Evolutionary conservation across 108 stramenopile species (phyloP).

Genomic region (Thalassiosira profunda): DNA sequence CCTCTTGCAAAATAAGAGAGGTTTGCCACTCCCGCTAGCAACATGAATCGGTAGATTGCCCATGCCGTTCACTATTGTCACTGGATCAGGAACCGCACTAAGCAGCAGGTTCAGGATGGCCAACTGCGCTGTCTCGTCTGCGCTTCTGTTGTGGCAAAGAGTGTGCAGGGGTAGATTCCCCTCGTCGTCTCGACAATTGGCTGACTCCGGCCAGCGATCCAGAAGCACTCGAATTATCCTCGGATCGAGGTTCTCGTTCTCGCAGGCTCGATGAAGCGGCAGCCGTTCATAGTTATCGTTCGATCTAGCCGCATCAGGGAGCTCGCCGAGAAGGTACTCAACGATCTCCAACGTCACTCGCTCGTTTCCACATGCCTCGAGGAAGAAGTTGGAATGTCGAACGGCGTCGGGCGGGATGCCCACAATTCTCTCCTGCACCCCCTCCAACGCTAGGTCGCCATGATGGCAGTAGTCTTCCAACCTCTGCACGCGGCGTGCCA

Average conservation of each 20-base stretch:
- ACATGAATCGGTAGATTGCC: slow-evolving; percentile 6
- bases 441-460: too few species aligned
- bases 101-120: background rate
- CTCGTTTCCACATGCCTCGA: background rate
- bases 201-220: background rate
- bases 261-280: background rate
- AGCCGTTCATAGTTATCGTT: background rate
- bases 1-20: background rate
- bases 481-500: too few species aligned
- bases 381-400: background rate
- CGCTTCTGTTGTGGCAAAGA: background rate
- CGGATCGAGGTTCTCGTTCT: background rate
- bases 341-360: background rate
- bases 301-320: background rate
- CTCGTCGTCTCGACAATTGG: background rate
- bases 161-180: slow-evolving; percentile 2
- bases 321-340: slow-evolving; percentile 2
- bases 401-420: too few species aligned
- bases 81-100: background rate
- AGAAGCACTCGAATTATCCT: slow-evolving; percentile 1
- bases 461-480: too few species aligned
- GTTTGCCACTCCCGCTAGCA: background rate
- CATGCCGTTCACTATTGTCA: too few species aligned
- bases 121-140: background rate
- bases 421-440: too few species aligned